Conservation (phyloP, 73 alveolate species). For the Uronychia binucleata region DNA sequence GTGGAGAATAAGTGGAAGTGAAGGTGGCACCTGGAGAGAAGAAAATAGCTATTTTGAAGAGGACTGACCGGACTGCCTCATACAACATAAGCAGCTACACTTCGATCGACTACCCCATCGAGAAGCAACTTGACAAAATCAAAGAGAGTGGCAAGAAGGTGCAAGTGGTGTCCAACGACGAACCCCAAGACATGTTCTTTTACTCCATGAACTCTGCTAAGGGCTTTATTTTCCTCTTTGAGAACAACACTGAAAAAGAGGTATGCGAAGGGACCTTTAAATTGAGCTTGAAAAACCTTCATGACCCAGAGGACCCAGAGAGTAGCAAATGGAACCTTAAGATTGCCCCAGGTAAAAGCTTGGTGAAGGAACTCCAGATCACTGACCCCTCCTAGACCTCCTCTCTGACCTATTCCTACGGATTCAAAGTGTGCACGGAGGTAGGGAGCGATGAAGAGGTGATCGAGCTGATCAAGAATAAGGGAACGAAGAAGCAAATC, state of each 20-base stretch:
- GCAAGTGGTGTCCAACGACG: slow-evolving; percentile 21
- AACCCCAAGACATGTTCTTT: slow-evolving; percentile 30
- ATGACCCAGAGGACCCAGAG: slow-evolving; percentile 4
- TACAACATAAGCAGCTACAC: slow-evolving; percentile 25
- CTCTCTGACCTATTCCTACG: slow-evolving; percentile 14
- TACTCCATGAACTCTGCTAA: slow-evolving; percentile 8
- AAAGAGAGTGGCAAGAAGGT: slow-evolving; percentile 5
- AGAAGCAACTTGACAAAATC: slow-evolving; percentile 8
- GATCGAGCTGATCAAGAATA: slow-evolving; percentile 3
- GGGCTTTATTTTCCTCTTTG: slow-evolving; percentile 38
- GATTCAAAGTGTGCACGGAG: slow-evolving; percentile 12
- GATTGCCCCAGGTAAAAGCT: slow-evolving; percentile 32
- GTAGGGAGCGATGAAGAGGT: slow-evolving; percentile 22
- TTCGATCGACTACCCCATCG: slow-evolving; percentile 23
- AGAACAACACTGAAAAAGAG: slow-evolving; percentile 1
- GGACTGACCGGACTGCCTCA: slow-evolving; percentile 34
- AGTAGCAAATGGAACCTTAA: slow-evolving; percentile 3
- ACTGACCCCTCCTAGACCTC: slow-evolving; percentile 24
- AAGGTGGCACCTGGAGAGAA: slow-evolving; percentile 1
- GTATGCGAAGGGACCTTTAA: slow-evolving; percentile 20
- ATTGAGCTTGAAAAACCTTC: slow-evolving; percentile 24
- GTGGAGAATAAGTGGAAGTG: slow-evolving; percentile 26
- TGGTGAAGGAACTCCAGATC: slow-evolving; percentile 8
- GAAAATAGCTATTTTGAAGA: slow-evolving; percentile 14
- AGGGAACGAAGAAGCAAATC: slow-evolving; percentile 19